Conservation (phyloP, 78 protist genomes). For the Dictyostelium purpureum region DNA sequence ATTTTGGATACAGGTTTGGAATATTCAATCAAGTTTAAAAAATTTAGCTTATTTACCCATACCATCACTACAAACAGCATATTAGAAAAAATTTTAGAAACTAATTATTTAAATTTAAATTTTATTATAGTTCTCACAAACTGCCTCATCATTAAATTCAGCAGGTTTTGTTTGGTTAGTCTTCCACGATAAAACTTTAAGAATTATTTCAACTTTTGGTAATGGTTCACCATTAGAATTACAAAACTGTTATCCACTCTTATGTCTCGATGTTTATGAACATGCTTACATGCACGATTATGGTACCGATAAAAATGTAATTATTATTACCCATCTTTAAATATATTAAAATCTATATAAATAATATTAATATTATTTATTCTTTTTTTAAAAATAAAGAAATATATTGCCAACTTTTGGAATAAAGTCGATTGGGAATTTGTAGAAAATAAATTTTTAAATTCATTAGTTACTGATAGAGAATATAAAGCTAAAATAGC, state of each 20-base stretch:
- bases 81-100: neutral
- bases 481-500: slow-evolving; percentile 43
- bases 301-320: slow-evolving; percentile 36
- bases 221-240: slow-evolving; percentile 74
- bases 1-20: too few species aligned
- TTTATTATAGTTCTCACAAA: slow-evolving; percentile 64
- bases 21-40: too few species aligned
- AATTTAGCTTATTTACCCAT: too few species aligned
- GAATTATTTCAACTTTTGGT: slow-evolving; percentile 37
- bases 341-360: neutral
- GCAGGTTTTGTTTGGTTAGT: slow-evolving; percentile 66
- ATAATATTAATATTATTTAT: neutral
- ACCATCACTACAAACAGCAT: neutral
- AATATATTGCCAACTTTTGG: slow-evolving; percentile 65
- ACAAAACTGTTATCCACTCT: slow-evolving; percentile 34
- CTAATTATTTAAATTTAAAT: too few species aligned
- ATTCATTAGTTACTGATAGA: slow-evolving; percentile 51
- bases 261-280: slow-evolving; percentile 67
- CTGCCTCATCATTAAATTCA: slow-evolving; percentile 20
- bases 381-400: neutral
- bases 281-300: slow-evolving; percentile 46
- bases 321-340: neutral
- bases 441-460: slow-evolving; percentile 67
- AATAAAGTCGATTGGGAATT: slow-evolving; percentile 49
- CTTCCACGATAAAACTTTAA: slow-evolving; percentile 71